Base-by-base conservation (phyloP, 2,329 filamentous ascomycete species). In the Pseudogymnoascus sp. region DNA sequence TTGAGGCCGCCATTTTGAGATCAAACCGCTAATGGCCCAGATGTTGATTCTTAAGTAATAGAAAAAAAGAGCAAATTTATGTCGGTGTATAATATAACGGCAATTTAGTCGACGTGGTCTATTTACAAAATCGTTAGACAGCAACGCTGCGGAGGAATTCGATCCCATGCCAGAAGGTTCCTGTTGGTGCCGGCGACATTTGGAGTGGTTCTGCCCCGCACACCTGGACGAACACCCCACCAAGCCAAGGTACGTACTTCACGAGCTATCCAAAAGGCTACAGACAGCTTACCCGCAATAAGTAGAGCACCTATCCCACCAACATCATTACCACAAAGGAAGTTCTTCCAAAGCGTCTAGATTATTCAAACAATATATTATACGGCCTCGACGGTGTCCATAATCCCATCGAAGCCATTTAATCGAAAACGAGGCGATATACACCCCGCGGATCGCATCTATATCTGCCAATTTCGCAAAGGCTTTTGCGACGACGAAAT, bases 81-180 rank as follows among this genome's bases (percentile, higher is more conserved):
- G 16, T 55, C 28, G 49, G 28, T 33, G 49, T 55, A 35, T 7
- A 55, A 55, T 33, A 35, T 35, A 33, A 55, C 5, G 16, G 16
- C 9, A 33, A 25, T 21, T 55, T 6, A 52, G 28, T 55, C 16
- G 28, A 21, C 16, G 28, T 55, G 25, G 28, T 25, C 28, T 7
- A 33, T 35, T 33, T 16, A 6, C n/a, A 55, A 55, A 55, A 33
- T 12, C 3, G 49, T 33, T 16, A 55, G 49, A 18, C 11, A 55
- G 49, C 11, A 31, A 55, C 16, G 9, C 28, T 55, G 28, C 5
- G 28, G 49, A 55, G 49, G 28, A 55, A 55, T 33, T 33, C 49
- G 49, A 55, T 35, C 49, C 49, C 16, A 35, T 55, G 28, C 49
- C 16, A 55, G 49, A 55, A 55, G 49, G 49, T 55, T 55, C 49